phyloP scores from a whole-genome alignment of 306 rosid species.

The Crotalaria pallida region DNA sequence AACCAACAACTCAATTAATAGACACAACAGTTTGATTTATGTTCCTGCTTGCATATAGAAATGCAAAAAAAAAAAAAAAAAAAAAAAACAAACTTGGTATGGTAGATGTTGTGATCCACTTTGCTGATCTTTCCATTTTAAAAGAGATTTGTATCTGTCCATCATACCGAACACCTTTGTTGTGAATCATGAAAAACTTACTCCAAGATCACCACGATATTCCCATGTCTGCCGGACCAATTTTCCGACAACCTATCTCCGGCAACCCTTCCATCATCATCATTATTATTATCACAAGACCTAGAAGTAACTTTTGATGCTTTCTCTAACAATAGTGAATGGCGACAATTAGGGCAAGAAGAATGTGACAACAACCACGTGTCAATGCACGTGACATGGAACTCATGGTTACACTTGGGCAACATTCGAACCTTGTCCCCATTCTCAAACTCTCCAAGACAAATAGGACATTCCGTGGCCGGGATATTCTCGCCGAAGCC shows the following conservation, averaged over 20 bases:
- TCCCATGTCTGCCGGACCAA: background rate
- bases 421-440: conserved; percentile 66
- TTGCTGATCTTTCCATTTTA: no score
- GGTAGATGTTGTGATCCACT: no score
- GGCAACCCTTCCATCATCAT: background rate
- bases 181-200: no score
- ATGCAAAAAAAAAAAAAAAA: no score
- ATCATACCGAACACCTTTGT: no score
- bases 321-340: conserved; percentile 38
- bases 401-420: conserved; percentile 80
- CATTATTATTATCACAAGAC: background rate
- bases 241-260: background rate
- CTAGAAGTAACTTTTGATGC: background rate
- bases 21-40: no score
- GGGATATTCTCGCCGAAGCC: conserved; percentile 41
- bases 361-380: conserved; percentile 75
- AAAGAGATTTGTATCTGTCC: no score
- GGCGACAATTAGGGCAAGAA: conserved; percentile 86
- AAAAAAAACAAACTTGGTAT: no score
- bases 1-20: no score
- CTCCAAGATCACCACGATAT: no score
- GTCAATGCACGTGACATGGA: conserved; percentile 81
- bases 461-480: conserved; percentile 80
- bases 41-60: no score
- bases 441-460: conserved; percentile 66